Evolutionary conservation across 2,329 filamentous ascomycete species (phyloP), one percentile per base, ranked within the genome.

Genomic region (Aspergillus pseudoglaucus): DNA sequence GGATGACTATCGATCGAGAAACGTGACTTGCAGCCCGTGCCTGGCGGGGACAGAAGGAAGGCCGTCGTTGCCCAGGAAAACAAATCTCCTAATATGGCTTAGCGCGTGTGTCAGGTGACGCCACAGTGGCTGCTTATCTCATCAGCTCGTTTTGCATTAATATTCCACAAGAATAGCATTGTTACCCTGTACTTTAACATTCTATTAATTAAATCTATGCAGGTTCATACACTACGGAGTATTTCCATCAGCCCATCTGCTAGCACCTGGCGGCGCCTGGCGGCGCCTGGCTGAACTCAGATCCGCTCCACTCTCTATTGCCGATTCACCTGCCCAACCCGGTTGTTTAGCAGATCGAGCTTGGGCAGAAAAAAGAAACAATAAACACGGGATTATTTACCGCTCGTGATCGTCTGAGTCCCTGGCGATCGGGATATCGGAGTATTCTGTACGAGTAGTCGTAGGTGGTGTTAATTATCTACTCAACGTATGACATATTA

Each of bases 1-100:
- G 41, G 41, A 37, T 17, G 33, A 37, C n/a, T 37, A 37, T 37
- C 33, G 33, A 37, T 37, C 33, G 33, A 37, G 17, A 37, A 18
- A 15, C 17, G 33, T n/a, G 37, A 15, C 17, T 18, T 39, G 15
- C 17, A 18, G 37, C 37, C 33, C 15, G 33, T 35, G 33, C 33
- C 33, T 35, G 43, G 32, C 46, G 48, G 45, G 37, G 37, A 53
- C 47, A 46, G 38, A 42, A 50, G 32, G 37, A 35, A 30, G 25
- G 12, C 9, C 15, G 15, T 20, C 17, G 37, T 39, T 20, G 51
- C 56, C 50, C 47, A 53, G 42, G 53, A 63, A 64, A 68, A 69
- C 66, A 69, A 69, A 68, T 68, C 63, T 69, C 67, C 62, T 53
- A 47, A 67, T 64, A 42, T n/a, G 64, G 66, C 45, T 61, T 57